Base-by-base conservation (phyloP, 169 alveolate species). In the Neospora caninum region DNA sequence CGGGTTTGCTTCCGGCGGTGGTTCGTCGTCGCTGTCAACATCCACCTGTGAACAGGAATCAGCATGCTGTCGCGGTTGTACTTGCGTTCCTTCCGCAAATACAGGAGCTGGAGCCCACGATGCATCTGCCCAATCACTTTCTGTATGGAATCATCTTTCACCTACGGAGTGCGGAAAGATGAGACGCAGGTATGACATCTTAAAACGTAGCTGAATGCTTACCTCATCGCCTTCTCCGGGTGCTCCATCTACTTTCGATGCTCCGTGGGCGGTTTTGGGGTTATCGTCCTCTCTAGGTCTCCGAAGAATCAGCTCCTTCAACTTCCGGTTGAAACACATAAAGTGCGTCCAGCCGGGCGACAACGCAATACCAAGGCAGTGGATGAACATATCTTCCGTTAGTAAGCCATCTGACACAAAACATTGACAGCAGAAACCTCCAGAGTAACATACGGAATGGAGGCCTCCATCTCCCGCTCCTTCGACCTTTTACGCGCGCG, bases 321-420 rank as follows among this genome's bases (percentile, higher is more conserved):
- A 94, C 87, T 96, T 94, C 58, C 96, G 96, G 94, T 96, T 96
- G 94, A 95, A 97, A 64, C 96, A 95, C 98, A 97, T 97, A 86
- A 97, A 97, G 95, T 97, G 98, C 91, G 97, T 97, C 98, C 98
- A 97, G 43, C 98, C 98, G 54, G 97, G 97, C 0, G 98, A 97
- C 42, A 97, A 92, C 42, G 96, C 98, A 39, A 97, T 97, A 38
- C 97, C 97, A 42, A 97, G 94, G 34, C 96, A 97, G 80, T 97
- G 97, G 0, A 97, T 95, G 80, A 97, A 97, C 88, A 97, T 97
- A 36, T 97, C 96, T 86, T 97, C 98, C 41, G 98, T 96, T 39
- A 97, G 93, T 43, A 97, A 95, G 69, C 96, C 95, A 36, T 96
- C 95, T 93, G 93, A 13, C 82, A 86, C 58, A 43, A 78, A 38